phyloP scores from a whole-genome alignment of 192 early-diverging fungal species.

The Dissophora ornata region DNA sequence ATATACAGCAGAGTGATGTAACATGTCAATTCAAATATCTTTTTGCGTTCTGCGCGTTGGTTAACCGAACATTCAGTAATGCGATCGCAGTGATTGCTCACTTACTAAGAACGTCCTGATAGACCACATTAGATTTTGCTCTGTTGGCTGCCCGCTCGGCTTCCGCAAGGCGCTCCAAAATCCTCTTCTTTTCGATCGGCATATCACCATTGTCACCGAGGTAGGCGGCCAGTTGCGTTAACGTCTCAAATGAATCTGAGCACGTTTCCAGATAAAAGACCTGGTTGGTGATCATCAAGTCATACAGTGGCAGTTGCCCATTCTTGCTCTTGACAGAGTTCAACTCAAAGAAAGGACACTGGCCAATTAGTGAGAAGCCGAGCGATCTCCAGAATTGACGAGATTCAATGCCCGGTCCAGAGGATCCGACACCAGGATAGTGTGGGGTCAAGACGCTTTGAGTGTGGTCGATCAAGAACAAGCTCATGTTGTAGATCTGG shows the following conservation, averaged over 20 bases:
- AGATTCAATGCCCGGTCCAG: constrained; percentile 24
- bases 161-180: constrained; percentile 27
- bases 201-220: constrained; percentile 53
- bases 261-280: constrained; percentile 72
- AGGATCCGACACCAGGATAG: constrained; percentile 4
- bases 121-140: constrained; percentile 47
- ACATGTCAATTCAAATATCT: no score
- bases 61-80: no score
- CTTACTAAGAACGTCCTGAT: constrained; percentile 50
- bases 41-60: no score
- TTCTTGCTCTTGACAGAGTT: constrained; percentile 45
- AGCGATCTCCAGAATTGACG: constrained; percentile 43
- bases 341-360: constrained; percentile 48
- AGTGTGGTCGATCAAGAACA: constrained; percentile 64
- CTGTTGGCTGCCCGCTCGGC: constrained; percentile 34
- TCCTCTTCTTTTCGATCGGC: constrained; percentile 43
- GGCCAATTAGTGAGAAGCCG: constrained; percentile 33
- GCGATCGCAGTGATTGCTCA: not conserved
- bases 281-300: constrained; percentile 69
- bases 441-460: constrained; percentile 52
- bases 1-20: no score
- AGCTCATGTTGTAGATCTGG: constrained; percentile 59
- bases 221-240: constrained; percentile 63
- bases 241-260: constrained; percentile 72
- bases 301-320: constrained; percentile 39